Percentiles rank a stretch among this genome's conserved stretches.
Evolutionary conservation across 108 stramenopile species (phyloP).

Genomic region (Nitzschia putrida): DNA sequence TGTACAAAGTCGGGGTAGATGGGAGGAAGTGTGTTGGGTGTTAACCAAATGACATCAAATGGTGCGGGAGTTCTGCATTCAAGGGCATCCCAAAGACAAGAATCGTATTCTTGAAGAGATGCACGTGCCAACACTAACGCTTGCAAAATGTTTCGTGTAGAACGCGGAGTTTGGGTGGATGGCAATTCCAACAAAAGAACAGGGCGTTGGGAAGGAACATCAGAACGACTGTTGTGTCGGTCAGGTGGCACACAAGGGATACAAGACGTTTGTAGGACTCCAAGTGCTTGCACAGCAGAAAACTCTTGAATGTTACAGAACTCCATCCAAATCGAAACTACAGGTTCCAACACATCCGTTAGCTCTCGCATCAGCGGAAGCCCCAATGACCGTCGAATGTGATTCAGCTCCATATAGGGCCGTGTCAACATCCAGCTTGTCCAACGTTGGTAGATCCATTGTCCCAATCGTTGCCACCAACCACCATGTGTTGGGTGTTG

Average conservation of each 20-base stretch:
- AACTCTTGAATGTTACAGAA: not conserved
- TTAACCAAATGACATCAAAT: conserved; percentile 30
- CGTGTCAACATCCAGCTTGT: conserved; percentile 19
- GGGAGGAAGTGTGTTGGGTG: conserved; percentile 7
- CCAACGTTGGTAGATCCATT: conserved; percentile 15
- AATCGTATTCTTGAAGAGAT: conserved; percentile 23
- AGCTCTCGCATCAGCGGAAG: conserved; percentile 11
- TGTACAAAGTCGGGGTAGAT: conserved; percentile 18
- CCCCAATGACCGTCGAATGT: conserved; percentile 18
- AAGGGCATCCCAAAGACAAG: conserved; percentile 27
- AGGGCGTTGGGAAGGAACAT: conserved; percentile 7
- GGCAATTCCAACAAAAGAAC: too few relatives aligned
- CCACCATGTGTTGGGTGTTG: not conserved
- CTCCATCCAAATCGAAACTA: conserved; percentile 24
- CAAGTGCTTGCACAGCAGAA: not conserved
- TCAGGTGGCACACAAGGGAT: conserved; percentile 4
- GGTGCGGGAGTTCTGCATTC: conserved; percentile 18
- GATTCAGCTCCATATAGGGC: conserved; percentile 20
- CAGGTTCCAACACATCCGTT: conserved; percentile 17
- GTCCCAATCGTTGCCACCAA: conserved; percentile 14
- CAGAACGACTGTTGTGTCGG: conserved; percentile 2
- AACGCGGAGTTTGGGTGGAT: not conserved
- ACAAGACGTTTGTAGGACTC: conserved; percentile 8
- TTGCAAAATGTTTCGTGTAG: conserved; percentile 23
- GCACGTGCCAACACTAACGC: conserved; percentile 11